These are phyloP conservation scores for Pythium guiyangense DNA, from an alignment of 352 stramenopile species.

Conservation along the genomic window DNA sequence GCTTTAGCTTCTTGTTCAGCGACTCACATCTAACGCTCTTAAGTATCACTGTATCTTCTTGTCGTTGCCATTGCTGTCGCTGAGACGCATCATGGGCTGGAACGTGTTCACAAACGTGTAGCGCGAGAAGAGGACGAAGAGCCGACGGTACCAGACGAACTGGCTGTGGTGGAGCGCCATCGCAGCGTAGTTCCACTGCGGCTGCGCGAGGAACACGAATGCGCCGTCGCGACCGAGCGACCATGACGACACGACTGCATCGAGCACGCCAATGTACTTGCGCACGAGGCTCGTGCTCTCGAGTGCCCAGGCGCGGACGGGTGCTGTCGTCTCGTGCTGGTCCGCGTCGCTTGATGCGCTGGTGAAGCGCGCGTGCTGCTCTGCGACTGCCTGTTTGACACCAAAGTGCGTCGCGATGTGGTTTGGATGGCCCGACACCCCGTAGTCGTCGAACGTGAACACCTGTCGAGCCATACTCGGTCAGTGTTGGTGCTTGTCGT, in stretches of 20 bases:
- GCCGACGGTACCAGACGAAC: slow-evolving; percentile 96
- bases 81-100: slow-evolving; percentile 19
- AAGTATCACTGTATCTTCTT: slow-evolving; percentile 36
- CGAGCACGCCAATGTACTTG: slow-evolving; percentile 88
- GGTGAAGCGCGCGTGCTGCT: slow-evolving; percentile 38
- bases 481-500: not conserved
- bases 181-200: slow-evolving; percentile 82
- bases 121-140: slow-evolving; percentile 94
- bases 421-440: slow-evolving; percentile 93
- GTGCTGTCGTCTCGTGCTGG: slow-evolving; percentile 3
- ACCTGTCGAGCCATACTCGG: slow-evolving; percentile 34
- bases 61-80: not conserved
- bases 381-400: slow-evolving; percentile 39
- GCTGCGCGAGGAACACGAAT: slow-evolving; percentile 56
- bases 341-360: not conserved
- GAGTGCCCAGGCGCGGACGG: slow-evolving; percentile 52
- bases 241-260: slow-evolving; percentile 52
- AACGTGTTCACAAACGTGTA: slow-evolving; percentile 95
- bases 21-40: too few relatives aligned
- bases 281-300: slow-evolving; percentile 73
- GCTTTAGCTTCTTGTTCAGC: too few relatives aligned
- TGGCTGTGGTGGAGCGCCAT: slow-evolving; percentile 93
- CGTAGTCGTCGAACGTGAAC: slow-evolving; percentile 93
- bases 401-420: slow-evolving; percentile 80
- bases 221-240: slow-evolving; percentile 15